Percentiles rank a stretch among this genome's conserved stretches.
Conservation (phyloP, 768 basidiomycete species). For the Tylopilus sp. region DNA sequence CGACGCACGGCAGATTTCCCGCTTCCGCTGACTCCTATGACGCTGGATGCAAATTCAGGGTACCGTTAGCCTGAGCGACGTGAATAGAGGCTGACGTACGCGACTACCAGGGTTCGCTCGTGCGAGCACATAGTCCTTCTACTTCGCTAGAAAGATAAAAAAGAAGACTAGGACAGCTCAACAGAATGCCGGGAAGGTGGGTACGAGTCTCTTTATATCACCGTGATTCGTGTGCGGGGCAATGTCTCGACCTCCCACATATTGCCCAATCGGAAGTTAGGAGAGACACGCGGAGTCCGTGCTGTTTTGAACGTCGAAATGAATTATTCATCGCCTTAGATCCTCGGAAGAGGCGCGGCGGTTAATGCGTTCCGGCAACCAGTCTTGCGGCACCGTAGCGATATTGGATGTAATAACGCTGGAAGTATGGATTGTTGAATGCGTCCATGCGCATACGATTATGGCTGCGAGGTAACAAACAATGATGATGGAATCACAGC, state of each 20-base stretch:
- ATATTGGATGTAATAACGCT: background rate
- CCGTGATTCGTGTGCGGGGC: constrained; percentile 5
- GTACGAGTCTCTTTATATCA: constrained; percentile 15
- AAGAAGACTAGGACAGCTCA: background rate
- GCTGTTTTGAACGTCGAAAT: constrained; percentile 17
- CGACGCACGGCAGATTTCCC: constrained; percentile 32
- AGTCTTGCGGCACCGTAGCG: constrained; percentile 2
- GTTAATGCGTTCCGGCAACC: background rate
- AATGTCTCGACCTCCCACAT: constrained; percentile 6
- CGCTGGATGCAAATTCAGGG: constrained; percentile 19
- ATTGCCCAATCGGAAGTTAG: constrained; percentile 1
- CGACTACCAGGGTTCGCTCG: constrained; percentile 22
- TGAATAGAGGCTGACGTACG: constrained; percentile 15
- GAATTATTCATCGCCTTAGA: constrained; percentile 17
- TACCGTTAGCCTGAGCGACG: background rate
- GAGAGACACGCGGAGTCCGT: constrained; percentile 16
- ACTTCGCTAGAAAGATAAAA: background rate
- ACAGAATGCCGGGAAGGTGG: background rate
- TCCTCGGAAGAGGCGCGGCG: background rate
- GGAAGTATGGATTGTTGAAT: too few species aligned
- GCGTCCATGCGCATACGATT: too few species aligned
- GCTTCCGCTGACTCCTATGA: constrained; percentile 31
- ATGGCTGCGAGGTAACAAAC: too few species aligned
- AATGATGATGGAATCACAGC: too few species aligned
- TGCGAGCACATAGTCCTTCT: constrained; percentile 11